Evolutionary conservation across 495 filamentous ascomycete species (phyloP), one percentile per base, ranked within the genome.

Genomic region (Aspergillus sclerotiicarbonarius): DNA sequence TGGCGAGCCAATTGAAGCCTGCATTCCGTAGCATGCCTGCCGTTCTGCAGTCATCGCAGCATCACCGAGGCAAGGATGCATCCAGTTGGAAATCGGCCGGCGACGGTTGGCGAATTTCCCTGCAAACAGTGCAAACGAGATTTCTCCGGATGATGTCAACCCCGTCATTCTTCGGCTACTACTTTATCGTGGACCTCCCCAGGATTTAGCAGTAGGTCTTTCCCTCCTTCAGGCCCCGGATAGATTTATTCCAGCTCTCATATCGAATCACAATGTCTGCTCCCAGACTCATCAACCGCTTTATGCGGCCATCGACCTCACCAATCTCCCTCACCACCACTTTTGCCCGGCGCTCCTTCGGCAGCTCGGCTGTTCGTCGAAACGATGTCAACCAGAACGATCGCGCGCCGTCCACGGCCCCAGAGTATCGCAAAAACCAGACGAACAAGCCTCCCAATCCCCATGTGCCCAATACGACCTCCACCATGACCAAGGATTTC

Each of bases 401-500:
- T 45, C 65, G 67, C 41, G 60, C 52, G 49, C 59, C 46, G 18
- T 57, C 66, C 49, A 84, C 70, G 21, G 70, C 78, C 19, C 59
- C 71, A 37, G 76, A 72, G 33, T 79, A 85, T 67, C 74, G 80
- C 50, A 77, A 79, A 32, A 72, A 71, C 46, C 82, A 88, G 64
- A 77, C 70, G 5, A 72, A 78, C 21, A 86, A 82, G 68, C 66
- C 80, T 0, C 67, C 78, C n/a, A 87, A 86, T 59, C 85, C 83
- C 44, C 75, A 80, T 61, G 71, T 88, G 53, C 83, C 85, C 5
- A 86, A 86, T 62, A 86, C 82, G 13, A 87, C 78, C 16, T 83
- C 80, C 19, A 87, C 85, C 13, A 82, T 87, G 65, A 78, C 79
- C 18, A 84, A 87, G 63, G 78, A 82, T 56, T 84, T 83, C 74